Evolutionary conservation across 345 rosid species (phyloP).

Genomic region (Lepidium aucheri): DNA sequence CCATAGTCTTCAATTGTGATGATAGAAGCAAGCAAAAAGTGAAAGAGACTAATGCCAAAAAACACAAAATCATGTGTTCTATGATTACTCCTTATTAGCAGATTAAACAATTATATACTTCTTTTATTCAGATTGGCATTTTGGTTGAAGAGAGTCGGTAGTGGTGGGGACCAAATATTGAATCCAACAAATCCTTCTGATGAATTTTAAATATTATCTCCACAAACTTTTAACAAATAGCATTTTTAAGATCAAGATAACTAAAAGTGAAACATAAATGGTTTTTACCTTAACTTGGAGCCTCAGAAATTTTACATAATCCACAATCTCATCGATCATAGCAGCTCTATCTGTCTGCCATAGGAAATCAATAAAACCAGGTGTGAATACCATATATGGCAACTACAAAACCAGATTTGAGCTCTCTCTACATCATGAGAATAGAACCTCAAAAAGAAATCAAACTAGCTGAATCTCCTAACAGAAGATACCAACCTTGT

Average conservation of each 20-base stretch:
- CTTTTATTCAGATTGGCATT: constrained; percentile 5
- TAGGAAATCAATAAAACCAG: background rate
- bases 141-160: constrained; percentile 6
- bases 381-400: background rate
- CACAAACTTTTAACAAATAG: background rate
- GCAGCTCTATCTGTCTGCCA: constrained; percentile 89
- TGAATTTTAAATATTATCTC: constrained; percentile 8
- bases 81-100: constrained; percentile 2
- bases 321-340: constrained; percentile 99
- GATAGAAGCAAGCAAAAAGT: constrained; percentile 6
- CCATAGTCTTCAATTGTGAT: constrained; percentile 4
- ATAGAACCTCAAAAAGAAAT: background rate
- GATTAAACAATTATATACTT: constrained; percentile 10
- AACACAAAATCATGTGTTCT: constrained; percentile 15
- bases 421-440: constrained; percentile 7
- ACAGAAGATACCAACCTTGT: constrained; percentile 52
- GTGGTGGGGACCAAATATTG: constrained; percentile 29
- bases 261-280: background rate
- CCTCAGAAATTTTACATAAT: constrained; percentile 96
- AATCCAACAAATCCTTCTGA: constrained; percentile 7
- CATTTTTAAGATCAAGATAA: background rate
- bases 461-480: background rate
- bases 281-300: constrained; percentile 93
- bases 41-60: constrained; percentile 14
- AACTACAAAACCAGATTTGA: background rate